Percentiles rank a stretch among this genome's conserved stretches.
Conservation (phyloP, 441 rosid species). For the Populus hybrid region DNA sequence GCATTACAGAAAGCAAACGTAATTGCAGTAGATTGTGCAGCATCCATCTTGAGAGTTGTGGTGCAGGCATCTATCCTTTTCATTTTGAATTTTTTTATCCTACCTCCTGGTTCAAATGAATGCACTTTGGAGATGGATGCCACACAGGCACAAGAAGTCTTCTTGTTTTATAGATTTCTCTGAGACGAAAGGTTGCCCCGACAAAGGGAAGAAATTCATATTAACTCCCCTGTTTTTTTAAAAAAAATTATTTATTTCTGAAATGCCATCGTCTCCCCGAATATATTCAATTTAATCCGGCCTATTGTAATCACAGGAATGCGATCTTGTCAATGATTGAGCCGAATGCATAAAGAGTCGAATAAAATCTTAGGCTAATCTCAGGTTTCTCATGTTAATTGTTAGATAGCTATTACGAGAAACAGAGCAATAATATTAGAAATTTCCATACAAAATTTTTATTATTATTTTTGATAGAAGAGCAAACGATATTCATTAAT, state of each 20-base stretch:
- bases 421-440: too few relatives aligned
- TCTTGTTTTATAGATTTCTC: not conserved
- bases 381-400: too few relatives aligned
- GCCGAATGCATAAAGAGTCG: too few relatives aligned
- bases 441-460: too few relatives aligned
- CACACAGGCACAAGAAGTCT: not conserved
- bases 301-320: too few relatives aligned
- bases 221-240: not conserved
- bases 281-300: too few relatives aligned
- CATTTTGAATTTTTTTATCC: not conserved
- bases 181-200: not conserved
- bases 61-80: not conserved
- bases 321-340: too few relatives aligned
- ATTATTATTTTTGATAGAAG: too few relatives aligned
- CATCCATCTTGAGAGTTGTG: not conserved
- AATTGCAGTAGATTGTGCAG: not conserved
- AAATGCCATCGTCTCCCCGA: too few relatives aligned
- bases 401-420: too few relatives aligned
- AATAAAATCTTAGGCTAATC: too few relatives aligned
- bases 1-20: not conserved
- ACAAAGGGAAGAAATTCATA: not conserved
- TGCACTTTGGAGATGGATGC: not conserved
- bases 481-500: too few relatives aligned
- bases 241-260: not conserved
- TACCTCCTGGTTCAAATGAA: not conserved